phyloP scores from a whole-genome alignment of 345 rosid species.

The Boechera retrofracta region DNA sequence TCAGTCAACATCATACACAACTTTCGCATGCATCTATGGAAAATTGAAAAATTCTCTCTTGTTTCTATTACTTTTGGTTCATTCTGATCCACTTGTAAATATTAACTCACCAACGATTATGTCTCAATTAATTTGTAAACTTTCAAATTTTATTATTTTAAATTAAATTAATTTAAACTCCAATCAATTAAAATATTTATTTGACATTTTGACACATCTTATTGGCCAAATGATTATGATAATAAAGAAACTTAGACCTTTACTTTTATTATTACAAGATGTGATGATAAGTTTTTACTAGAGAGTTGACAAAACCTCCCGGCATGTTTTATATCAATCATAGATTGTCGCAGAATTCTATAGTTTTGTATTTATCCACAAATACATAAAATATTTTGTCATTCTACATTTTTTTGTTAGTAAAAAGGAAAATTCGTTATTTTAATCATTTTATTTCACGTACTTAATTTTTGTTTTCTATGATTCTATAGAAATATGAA shows the following conservation, averaged over 20 bases:
- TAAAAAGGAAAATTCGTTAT: background rate
- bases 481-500: background rate
- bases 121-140: conserved; percentile 10
- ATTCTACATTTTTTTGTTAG: conserved; percentile 1
- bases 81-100: conserved; percentile 15
- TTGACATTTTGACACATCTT: background rate
- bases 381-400: background rate
- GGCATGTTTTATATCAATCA: conserved; percentile 45
- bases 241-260: background rate
- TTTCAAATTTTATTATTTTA: background rate
- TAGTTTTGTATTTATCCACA: background rate
- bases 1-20: conserved; percentile 38
- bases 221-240: conserved; percentile 9
- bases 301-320: conserved; percentile 43
- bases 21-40: conserved; percentile 29
- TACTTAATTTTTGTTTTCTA: background rate
- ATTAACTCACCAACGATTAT: conserved; percentile 22
- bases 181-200: background rate
- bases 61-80: conserved; percentile 10
- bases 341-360: conserved; percentile 19
- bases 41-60: background rate
- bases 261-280: conserved; percentile 20
- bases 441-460: background rate
- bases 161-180: background rate
- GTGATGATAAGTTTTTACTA: conserved; percentile 28